Percentiles rank a stretch among this genome's conserved stretches.
These are phyloP conservation scores for Kluyveromyces sp. DNA, from an alignment of 1,139 yeast genomes.

Conservation along the genomic window DNA sequence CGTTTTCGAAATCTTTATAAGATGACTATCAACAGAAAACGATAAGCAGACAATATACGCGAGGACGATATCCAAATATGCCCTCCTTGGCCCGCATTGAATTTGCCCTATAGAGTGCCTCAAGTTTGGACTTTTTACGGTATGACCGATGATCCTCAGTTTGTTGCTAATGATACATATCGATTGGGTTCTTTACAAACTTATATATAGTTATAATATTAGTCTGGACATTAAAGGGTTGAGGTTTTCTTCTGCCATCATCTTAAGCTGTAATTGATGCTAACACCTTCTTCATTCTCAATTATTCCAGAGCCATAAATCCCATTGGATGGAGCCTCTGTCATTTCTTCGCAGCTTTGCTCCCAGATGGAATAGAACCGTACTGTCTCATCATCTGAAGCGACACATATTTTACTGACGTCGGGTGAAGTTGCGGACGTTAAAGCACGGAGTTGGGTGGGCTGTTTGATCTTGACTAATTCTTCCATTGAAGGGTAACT, in stretches of 20 bases:
- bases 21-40: too few relatives aligned
- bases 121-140: too few relatives aligned
- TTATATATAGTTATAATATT: neutral
- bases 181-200: neutral
- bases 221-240: neutral
- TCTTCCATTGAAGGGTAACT: slow-evolving; percentile 58
- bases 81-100: too few relatives aligned
- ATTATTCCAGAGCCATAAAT: slow-evolving; percentile 53
- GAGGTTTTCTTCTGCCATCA: neutral
- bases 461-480: slow-evolving; percentile 45
- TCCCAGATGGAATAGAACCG: slow-evolving; percentile 69
- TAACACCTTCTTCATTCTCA: slow-evolving; percentile 51
- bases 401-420: slow-evolving; percentile 54
- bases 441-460: slow-evolving; percentile 49
- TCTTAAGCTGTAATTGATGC: neutral
- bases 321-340: slow-evolving; percentile 37
- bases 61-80: too few relatives aligned
- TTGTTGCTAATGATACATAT: neutral
- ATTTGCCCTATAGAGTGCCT: too few relatives aligned
- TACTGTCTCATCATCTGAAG: slow-evolving; percentile 70
- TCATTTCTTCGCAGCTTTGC: slow-evolving; percentile 31
- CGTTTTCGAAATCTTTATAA: too few relatives aligned
- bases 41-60: too few relatives aligned
- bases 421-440: slow-evolving; percentile 65
- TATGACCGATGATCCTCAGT: too few relatives aligned